phyloP scores from a whole-genome alignment of 805 yeast genomes.

The Lipomyces sp. region DNA sequence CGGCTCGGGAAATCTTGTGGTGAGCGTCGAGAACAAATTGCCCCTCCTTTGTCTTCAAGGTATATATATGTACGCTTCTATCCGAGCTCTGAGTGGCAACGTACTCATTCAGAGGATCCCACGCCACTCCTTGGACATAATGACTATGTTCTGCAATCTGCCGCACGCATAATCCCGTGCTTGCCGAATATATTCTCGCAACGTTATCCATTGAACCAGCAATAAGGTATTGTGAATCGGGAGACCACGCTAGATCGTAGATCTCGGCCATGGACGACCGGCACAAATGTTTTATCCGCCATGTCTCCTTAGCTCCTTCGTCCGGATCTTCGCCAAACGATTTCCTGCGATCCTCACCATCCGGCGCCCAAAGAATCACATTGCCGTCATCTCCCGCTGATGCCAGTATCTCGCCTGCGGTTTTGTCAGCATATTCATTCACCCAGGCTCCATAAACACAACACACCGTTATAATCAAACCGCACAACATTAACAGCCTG shows the following conservation, averaged over 20 bases:
- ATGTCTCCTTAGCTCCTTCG: constrained; percentile 58
- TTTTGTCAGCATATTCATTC: neutral
- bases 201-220: constrained; percentile 92
- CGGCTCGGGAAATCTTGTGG: constrained; percentile 61
- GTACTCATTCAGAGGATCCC: constrained; percentile 87
- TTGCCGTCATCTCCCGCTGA: constrained; percentile 96
- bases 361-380: constrained; percentile 71
- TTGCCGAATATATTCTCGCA: constrained; percentile 67
- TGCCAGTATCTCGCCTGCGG: constrained; percentile 59
- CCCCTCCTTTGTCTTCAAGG: constrained; percentile 47
- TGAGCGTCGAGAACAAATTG: constrained; percentile 48
- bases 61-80: constrained; percentile 75
- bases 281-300: constrained; percentile 68
- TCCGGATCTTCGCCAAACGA: constrained; percentile 38
- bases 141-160: constrained; percentile 78
- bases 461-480: constrained; percentile 67
- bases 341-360: constrained; percentile 16
- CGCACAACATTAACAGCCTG: constrained; percentile 93
- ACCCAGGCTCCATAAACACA: neutral
- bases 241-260: constrained; percentile 93
- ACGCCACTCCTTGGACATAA: constrained; percentile 92
- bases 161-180: constrained; percentile 59
- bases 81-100: constrained; percentile 91
- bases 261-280: constrained; percentile 73
- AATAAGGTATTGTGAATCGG: constrained; percentile 73